Conservation (phyloP, 345 rosid genomes). For the Erucastrum elatum region DNA sequence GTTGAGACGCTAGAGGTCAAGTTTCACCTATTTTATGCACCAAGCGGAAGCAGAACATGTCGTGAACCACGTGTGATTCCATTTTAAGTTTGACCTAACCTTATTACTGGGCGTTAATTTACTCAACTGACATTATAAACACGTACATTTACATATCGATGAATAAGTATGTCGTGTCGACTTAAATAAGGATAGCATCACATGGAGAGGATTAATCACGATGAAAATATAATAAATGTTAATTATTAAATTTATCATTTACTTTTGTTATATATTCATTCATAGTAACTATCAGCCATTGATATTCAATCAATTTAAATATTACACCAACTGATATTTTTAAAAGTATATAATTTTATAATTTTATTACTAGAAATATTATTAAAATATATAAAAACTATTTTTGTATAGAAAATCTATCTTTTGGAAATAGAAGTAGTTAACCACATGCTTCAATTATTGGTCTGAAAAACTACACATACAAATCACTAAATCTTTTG, state of each 20-base stretch:
- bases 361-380: too few species aligned
- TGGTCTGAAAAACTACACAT: background rate
- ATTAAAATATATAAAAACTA: too few species aligned
- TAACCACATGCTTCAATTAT: background rate
- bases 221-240: too few species aligned
- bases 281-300: too few species aligned
- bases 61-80: background rate
- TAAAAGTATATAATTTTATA: too few species aligned
- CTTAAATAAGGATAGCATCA: background rate
- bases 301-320: too few species aligned
- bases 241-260: too few species aligned
- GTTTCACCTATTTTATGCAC: constrained; percentile 1
- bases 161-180: background rate
- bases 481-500: background rate
- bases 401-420: too few species aligned
- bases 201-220: too few species aligned
- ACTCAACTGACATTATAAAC: background rate
- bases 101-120: background rate
- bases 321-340: too few species aligned
- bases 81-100: background rate
- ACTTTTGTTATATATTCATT: too few species aligned
- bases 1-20: constrained; percentile 10
- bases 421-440: too few species aligned
- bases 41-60: constrained; percentile 14
- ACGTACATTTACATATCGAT: background rate